phyloP scores from a whole-genome alignment of 345 rosid genomes.

The Gossypium thurberi region DNA sequence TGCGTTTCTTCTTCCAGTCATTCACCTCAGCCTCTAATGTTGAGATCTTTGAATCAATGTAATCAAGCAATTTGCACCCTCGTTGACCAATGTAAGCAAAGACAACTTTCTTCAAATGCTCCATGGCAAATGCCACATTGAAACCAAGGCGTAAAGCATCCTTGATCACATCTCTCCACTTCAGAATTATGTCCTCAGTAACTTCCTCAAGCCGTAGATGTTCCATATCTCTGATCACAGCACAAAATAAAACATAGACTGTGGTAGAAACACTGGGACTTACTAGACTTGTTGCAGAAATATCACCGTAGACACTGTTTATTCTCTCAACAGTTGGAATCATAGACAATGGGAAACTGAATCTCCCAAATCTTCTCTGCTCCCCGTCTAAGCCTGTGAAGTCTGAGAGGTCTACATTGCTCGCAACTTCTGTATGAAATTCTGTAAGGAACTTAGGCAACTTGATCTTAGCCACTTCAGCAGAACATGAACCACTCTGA shows the following conservation, averaged over 20 bases:
- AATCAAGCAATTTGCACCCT: background rate
- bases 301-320: background rate
- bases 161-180: constrained; percentile 16
- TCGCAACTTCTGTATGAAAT: background rate
- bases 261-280: background rate
- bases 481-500: background rate
- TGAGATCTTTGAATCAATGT: background rate
- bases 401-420: background rate
- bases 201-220: background rate
- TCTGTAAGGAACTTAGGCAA: background rate
- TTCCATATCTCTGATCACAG: constrained; percentile 3
- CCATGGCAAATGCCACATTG: background rate
- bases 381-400: constrained; percentile 9
- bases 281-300: background rate
- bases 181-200: background rate
- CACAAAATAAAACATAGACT: background rate
- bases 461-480: background rate
- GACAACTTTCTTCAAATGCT: constrained; percentile 9
- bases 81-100: background rate
- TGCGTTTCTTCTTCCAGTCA: background rate
- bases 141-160: background rate
- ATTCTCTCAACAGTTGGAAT: background rate
- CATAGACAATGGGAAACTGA: background rate
- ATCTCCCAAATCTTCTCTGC: background rate
- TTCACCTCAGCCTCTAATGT: background rate